Percentiles rank a stretch among this genome's conserved stretches.
phyloP scores from a whole-genome alignment of 441 rosid genomes.

The Lepidium campestre region DNA sequence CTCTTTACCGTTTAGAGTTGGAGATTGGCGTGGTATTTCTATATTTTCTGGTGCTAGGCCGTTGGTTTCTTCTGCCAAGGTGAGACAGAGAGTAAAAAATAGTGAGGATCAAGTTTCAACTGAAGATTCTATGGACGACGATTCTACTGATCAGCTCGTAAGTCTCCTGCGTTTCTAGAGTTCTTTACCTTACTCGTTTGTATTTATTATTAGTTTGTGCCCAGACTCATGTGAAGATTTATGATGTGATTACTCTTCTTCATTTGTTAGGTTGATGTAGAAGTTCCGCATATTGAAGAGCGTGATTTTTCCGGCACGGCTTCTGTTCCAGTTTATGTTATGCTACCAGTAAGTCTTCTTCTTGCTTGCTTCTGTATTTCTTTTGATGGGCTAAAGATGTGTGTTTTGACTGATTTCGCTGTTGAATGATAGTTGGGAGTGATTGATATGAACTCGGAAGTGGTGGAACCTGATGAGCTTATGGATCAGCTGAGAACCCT shows the following conservation, averaged over 20 bases:
- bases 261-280: conserved; percentile 29
- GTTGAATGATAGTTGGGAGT: conserved; percentile 43
- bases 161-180: not conserved
- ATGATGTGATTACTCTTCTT: not conserved
- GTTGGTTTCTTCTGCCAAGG: conserved; percentile 22
- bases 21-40: conserved; percentile 21
- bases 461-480: conserved; percentile 48
- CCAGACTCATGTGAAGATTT: not conserved
- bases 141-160: conserved; percentile 32
- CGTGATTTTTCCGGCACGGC: conserved; percentile 62
- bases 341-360: conserved; percentile 51
- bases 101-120: conserved; percentile 27
- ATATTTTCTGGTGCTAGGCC: conserved; percentile 16
- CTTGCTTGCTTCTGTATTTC: not conserved
- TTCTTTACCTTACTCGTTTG: not conserved
- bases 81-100: conserved; percentile 24
- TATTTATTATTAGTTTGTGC: not conserved
- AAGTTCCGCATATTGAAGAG: conserved; percentile 24
- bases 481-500: conserved; percentile 43
- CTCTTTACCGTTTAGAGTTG: conserved; percentile 13
- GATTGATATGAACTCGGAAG: conserved; percentile 46
- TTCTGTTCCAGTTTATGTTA: conserved; percentile 62
- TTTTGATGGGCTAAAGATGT: not conserved
- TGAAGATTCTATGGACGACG: conserved; percentile 23
- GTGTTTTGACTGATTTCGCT: not conserved